Conservation (phyloP, 2,329 filamentous ascomycete genomes). For the Cytospora piceicola region DNA sequence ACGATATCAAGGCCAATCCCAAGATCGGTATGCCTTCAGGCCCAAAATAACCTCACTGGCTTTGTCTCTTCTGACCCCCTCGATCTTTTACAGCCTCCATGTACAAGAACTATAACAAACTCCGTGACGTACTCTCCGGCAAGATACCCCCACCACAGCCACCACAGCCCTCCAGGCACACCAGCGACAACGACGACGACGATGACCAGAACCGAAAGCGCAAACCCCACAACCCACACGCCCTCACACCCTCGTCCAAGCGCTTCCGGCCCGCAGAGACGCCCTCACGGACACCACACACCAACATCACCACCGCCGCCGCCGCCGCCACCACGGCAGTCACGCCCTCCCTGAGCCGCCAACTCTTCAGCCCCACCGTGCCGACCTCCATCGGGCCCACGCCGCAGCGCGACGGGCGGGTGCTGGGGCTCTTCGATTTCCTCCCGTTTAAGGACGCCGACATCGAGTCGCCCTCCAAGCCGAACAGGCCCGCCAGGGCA, state of each 20-base stretch:
- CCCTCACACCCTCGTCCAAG: slow-evolving; percentile 55
- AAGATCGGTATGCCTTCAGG: slow-evolving; percentile 62
- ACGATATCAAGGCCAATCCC: slow-evolving; percentile 76
- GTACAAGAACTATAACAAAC: slow-evolving; percentile 75
- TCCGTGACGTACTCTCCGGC: slow-evolving; percentile 62
- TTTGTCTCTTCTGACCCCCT: background rate
- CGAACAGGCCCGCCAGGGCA: slow-evolving; percentile 41
- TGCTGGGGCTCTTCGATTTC: slow-evolving; percentile 77
- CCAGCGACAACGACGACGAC: slow-evolving; percentile 28
- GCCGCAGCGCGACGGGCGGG: slow-evolving; percentile 76
- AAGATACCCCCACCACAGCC: slow-evolving; percentile 49
- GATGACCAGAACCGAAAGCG: slow-evolving; percentile 46
- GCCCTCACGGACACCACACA: slow-evolving; percentile 42
- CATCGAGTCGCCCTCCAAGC: slow-evolving; percentile 51
- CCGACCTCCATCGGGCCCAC: slow-evolving; percentile 74
- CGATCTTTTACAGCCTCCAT: slow-evolving; percentile 60
- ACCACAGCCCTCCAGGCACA: slow-evolving; percentile 34
- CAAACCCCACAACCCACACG: slow-evolving; percentile 41
- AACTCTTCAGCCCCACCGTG: slow-evolving; percentile 62
- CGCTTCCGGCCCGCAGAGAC: slow-evolving; percentile 52
- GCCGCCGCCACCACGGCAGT: slow-evolving; percentile 42
- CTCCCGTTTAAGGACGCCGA: slow-evolving; percentile 56
- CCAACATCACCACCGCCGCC: slow-evolving; percentile 34
- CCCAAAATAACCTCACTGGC: background rate
- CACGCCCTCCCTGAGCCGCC: slow-evolving; percentile 61